Percentiles rank a stretch among this genome's conserved stretches.
These are phyloP conservation scores for Pisolithus tinctorius DNA, from an alignment of 768 basidiomycete genomes.

Conservation along the genomic window DNA sequence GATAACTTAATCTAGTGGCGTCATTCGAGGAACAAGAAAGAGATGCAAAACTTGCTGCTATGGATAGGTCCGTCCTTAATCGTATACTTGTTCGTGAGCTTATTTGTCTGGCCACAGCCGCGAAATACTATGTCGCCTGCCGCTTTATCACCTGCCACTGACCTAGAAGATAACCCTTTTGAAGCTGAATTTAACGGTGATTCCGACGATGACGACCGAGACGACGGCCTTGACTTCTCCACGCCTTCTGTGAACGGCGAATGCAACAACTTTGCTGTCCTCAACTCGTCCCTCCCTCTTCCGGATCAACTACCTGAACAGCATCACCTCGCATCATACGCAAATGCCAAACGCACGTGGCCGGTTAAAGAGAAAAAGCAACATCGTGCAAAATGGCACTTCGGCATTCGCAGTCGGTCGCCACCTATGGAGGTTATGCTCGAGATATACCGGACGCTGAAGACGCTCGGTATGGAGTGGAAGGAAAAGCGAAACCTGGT, in stretches of 20 bases:
- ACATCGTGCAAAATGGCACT: constrained; percentile 91
- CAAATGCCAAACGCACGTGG: constrained; percentile 40
- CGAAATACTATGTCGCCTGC: constrained; percentile 62
- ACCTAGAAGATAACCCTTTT: constrained; percentile 73
- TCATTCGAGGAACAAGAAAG: constrained; percentile 82
- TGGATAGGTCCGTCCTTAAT: constrained; percentile 54
- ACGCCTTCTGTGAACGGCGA: constrained; percentile 32
- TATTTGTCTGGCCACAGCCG: constrained; percentile 37
- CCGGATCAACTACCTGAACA: constrained; percentile 56
- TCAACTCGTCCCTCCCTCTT: constrained; percentile 81
- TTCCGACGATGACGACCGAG: constrained; percentile 48
- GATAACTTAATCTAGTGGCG: constrained; percentile 43
- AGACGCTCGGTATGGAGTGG: constrained; percentile 95
- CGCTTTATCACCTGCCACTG: constrained; percentile 57
- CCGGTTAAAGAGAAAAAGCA: constrained; percentile 59
- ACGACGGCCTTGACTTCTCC: constrained; percentile 45
- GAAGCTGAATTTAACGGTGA: constrained; percentile 57
- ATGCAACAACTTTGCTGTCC: constrained; percentile 72
- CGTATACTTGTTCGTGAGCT: constrained; percentile 5
- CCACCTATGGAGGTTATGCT: constrained; percentile 99
- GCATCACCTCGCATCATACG: constrained; percentile 67
- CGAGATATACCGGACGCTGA: constrained; percentile 92
- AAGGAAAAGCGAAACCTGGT: constrained; percentile 76
- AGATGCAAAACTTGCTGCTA: constrained; percentile 68
- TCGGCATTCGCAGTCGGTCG: constrained; percentile 89